Evolutionary conservation across 768 basidiomycete species (phyloP).

Genomic region (Auricularia auricula-judae): DNA sequence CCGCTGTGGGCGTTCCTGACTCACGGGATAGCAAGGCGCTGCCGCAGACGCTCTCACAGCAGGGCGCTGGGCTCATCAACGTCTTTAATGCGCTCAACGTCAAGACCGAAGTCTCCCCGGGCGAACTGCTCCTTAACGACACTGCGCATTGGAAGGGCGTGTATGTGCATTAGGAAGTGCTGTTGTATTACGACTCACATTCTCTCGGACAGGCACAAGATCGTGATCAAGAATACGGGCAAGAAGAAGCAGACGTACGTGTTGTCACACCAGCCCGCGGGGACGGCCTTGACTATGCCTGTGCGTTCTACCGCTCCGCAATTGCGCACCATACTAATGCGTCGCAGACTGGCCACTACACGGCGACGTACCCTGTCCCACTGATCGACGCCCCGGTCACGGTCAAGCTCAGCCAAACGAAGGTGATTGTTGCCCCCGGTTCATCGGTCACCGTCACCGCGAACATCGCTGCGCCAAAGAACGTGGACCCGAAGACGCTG

Average conservation of each 20-base stretch:
- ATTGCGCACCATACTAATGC: no score
- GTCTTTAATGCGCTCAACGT: conserved; percentile 46
- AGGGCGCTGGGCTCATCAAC: conserved; percentile 47
- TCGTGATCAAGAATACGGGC: conserved; percentile 39
- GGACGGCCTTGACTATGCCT: conserved; percentile 35
- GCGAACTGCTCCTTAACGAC: conserved; percentile 53
- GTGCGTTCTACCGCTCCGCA: no score
- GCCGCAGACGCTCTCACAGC: conserved; percentile 39
- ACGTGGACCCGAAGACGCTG: conserved; percentile 30
- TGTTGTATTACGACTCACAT: no score
- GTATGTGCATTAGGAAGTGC: no score
- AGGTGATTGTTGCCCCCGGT: conserved; percentile 35
- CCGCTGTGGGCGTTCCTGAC: conserved; percentile 31
- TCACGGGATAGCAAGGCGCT: conserved; percentile 38
- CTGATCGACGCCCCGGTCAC: conserved; percentile 33
- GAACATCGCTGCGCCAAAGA: conserved; percentile 34
- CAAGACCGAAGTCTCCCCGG: conserved; percentile 40
- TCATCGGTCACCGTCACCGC: conserved; percentile 30
- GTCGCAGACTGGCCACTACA: conserved; percentile 25
- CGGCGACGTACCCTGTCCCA: conserved; percentile 39
- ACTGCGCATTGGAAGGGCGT: conserved; percentile 38
- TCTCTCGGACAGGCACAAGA: conserved; percentile 3
- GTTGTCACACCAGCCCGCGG: conserved; percentile 47
- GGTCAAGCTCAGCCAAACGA: conserved; percentile 33
- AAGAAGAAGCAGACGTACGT: conserved; percentile 30